phyloP scores from a whole-genome alignment of 2,329 filamentous ascomycete genomes.

The Ophiostoma piceae region DNA sequence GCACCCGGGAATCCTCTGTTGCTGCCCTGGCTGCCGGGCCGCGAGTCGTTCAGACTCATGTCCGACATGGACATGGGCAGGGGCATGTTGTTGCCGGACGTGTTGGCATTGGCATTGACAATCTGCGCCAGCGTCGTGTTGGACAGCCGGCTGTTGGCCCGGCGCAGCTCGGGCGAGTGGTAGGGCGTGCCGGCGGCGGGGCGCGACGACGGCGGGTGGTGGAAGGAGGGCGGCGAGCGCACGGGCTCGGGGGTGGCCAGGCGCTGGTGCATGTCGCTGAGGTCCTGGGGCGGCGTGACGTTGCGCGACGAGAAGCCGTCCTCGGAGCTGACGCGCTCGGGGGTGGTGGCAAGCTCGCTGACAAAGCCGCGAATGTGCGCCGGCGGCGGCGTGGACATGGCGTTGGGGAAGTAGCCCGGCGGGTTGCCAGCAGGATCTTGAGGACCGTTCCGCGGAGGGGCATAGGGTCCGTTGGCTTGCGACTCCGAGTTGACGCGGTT shows the following conservation, averaged over 20 bases:
- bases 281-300: conserved; percentile 41
- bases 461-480: conserved; percentile 29
- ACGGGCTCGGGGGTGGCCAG: conserved; percentile 70
- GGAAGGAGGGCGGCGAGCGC: conserved; percentile 69
- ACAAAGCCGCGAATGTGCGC: conserved; percentile 37
- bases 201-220: conserved; percentile 65
- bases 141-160: conserved; percentile 79
- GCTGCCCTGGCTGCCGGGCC: conserved; percentile 20
- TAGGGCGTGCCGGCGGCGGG: conserved; percentile 62
- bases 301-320: conserved; percentile 41
- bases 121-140: conserved; percentile 75
- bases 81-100: conserved; percentile 29
- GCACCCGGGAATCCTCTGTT: neutral
- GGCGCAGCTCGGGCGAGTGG: conserved; percentile 70
- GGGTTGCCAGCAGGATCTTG: neutral
- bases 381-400: conserved; percentile 29
- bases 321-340: conserved; percentile 53
- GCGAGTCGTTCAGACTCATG: neutral
- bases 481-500: conserved; percentile 47
- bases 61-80: conserved; percentile 1
- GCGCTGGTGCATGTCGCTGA: conserved; percentile 49
- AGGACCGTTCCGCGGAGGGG: neutral
- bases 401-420: neutral
- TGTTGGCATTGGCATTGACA: conserved; percentile 65
- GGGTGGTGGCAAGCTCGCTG: conserved; percentile 43